These are phyloP conservation scores for Silene coronaria DNA, from an alignment of 179 eudicot species.

Conservation along the genomic window DNA sequence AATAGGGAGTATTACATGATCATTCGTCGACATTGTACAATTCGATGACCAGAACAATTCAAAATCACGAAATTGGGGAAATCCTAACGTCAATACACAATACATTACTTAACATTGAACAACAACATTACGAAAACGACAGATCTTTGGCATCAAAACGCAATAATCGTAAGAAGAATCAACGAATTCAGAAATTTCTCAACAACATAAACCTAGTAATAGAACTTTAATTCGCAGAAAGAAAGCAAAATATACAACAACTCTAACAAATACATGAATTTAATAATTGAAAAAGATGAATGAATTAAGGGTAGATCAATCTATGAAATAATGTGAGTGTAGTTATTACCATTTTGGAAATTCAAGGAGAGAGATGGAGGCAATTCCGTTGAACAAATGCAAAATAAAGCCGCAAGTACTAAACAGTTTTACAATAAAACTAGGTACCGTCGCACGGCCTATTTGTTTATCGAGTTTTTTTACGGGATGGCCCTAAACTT, in stretches of 20 bases:
- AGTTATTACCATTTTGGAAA: conserved; percentile 7
- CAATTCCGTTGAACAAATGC: background rate
- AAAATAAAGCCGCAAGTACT: too few species aligned
- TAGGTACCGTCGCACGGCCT: too few species aligned
- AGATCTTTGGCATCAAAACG: background rate
- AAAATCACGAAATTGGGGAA: background rate
- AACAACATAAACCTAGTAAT: background rate
- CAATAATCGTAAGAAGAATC: background rate
- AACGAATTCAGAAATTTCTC: background rate
- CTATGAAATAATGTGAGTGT: background rate
- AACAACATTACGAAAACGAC: background rate
- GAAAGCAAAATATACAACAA: background rate
- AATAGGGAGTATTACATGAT: too few species aligned
- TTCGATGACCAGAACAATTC: background rate
- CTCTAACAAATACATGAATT: background rate
- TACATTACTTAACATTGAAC: background rate
- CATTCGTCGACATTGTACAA: background rate
- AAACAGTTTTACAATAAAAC: too few species aligned
- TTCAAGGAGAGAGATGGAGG: background rate
- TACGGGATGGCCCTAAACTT: too few species aligned
- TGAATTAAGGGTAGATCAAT: background rate
- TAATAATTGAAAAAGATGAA: background rate
- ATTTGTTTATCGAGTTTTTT: too few species aligned
- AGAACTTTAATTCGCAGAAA: background rate
- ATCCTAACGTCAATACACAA: background rate